phyloP scores from a whole-genome alignment of 768 basidiomycete species.

The Panaeolus papilionaceus region DNA sequence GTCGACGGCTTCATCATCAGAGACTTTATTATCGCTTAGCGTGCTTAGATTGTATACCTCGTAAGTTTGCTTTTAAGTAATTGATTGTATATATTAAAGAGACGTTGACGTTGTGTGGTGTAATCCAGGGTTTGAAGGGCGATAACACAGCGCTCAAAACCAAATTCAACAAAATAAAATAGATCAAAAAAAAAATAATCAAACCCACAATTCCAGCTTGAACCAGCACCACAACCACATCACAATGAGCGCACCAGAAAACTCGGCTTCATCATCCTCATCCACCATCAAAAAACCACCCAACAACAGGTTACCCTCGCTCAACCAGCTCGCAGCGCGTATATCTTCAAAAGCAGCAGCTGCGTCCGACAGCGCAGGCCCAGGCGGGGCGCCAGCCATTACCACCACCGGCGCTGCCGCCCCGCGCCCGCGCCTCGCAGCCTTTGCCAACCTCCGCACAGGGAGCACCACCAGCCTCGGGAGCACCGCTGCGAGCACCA shows the following conservation, averaged over 20 bases:
- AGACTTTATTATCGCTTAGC: no score
- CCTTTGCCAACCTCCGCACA: conserved; percentile 67
- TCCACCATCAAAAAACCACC: conserved; percentile 14
- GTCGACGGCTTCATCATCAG: not conserved
- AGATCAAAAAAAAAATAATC: not conserved
- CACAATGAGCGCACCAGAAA: conserved; percentile 11
- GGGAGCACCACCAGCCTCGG: conserved; percentile 55
- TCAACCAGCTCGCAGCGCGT: conserved; percentile 84
- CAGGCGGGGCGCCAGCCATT: conserved; percentile 23
- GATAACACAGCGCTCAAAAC: no score
- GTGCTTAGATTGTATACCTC: no score
- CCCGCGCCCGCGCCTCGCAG: conserved; percentile 75
- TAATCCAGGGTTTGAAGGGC: no score
- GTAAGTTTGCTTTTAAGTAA: no score
- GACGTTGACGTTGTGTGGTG: no score
- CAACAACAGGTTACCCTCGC: conserved; percentile 64
- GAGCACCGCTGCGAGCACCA: conserved; percentile 55
- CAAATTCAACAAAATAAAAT: no score
- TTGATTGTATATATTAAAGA: no score
- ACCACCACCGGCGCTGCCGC: conserved; percentile 31
- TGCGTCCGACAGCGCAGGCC: not conserved
- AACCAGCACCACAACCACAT: not conserved
- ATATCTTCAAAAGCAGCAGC: conserved; percentile 55
- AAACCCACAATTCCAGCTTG: not conserved
- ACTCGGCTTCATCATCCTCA: not conserved